Evolutionary conservation across 2,329 filamentous ascomycete species (phyloP), one percentile per base, ranked within the genome.

Genomic region (Mycosphaerella sp.): DNA sequence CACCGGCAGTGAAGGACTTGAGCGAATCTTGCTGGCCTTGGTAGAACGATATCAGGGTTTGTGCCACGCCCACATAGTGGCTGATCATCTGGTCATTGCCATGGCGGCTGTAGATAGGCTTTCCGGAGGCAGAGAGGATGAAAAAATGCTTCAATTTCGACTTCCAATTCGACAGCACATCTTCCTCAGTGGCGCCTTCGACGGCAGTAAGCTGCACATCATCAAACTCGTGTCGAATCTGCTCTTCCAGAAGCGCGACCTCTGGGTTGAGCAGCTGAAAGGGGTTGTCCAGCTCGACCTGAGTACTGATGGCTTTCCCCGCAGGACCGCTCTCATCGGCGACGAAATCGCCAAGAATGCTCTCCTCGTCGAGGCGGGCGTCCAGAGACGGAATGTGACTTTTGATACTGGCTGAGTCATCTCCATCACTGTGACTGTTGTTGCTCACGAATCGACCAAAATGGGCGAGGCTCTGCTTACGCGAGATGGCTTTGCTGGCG

Each of bases 41-140:
- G 67, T 95, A 97, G 69, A 96, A 96, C 1, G 93, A 97, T 58
- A 98, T 95, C 63, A 98, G 92, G 42, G 93, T 98, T 69, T 97
- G 93, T 1, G 96, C 85, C 14, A 98, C 86, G 40, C 93, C 93
- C 69, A 97, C 92, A 64, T 93, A 96, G 48, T 87, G 87, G 64
- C 95, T 95, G 67, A 97, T 89, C 42, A 97, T 76, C 51, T 86
- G 84, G 61, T 95, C 80, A 63, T 96, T 89, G 40, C 95, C 93
- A 68, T 98, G 92, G 46, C 95, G 82, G 66, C 90, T 97, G 78
- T 92, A 98, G 46, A 98, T 95, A 9, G 93, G 95, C 70, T 98
- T 98, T 17, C 93, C 93, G 8, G 95, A 92, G 11, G 90, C 92
- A 2, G 93, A 97, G 1, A 98, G 76, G 64, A 98, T 95, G 72